phyloP scores from a whole-genome alignment of 2,329 filamentous ascomycete genomes.

The Colletotrichum phormii region DNA sequence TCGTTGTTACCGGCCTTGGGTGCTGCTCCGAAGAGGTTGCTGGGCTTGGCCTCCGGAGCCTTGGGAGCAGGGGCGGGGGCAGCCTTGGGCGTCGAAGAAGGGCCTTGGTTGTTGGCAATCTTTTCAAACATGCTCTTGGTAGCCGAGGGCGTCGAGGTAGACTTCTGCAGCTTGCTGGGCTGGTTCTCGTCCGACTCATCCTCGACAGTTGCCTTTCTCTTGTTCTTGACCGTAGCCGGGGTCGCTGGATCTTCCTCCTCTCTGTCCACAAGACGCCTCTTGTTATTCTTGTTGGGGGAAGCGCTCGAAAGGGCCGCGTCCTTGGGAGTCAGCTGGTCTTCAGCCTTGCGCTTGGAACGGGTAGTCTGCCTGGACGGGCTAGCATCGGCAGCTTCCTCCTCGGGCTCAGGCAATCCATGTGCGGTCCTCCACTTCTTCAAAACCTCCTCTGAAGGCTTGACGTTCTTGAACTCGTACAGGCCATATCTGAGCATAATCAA shows the following conservation, averaged over 20 bases:
- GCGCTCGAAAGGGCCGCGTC: constrained; percentile 48
- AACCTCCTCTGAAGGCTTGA: constrained; percentile 68
- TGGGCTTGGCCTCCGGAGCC: constrained; percentile 44
- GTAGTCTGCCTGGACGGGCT: constrained; percentile 47
- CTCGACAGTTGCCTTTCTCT: constrained; percentile 61
- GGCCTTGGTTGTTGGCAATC: constrained; percentile 62
- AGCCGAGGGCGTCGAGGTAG: constrained; percentile 57
- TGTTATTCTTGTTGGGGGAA: constrained; percentile 55
- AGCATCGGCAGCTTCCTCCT: constrained; percentile 53
- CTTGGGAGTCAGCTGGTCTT: constrained; percentile 58
- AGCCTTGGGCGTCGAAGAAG: constrained; percentile 46
- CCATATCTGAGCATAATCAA: constrained; percentile 72
- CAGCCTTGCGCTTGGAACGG: constrained; percentile 66
- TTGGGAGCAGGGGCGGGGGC: constrained; percentile 41
- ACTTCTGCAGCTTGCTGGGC: constrained; percentile 63
- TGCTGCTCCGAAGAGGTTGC: constrained; percentile 44
- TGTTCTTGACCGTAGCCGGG: constrained; percentile 58
- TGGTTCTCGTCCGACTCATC: constrained; percentile 59
- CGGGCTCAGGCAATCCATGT: constrained; percentile 63
- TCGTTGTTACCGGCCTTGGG: constrained; percentile 51
- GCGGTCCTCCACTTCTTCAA: constrained; percentile 69
- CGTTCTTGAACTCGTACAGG: constrained; percentile 72
- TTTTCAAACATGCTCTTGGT: constrained; percentile 69
- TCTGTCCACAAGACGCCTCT: constrained; percentile 60
- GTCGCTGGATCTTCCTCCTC: constrained; percentile 49